A percentile compares a stretch with the other conserved stretches of the same genome.
These are phyloP conservation scores for Fonsecaea erecta DNA, from an alignment of 2,329 filamentous ascomycete genomes.

Conservation along the genomic window DNA sequence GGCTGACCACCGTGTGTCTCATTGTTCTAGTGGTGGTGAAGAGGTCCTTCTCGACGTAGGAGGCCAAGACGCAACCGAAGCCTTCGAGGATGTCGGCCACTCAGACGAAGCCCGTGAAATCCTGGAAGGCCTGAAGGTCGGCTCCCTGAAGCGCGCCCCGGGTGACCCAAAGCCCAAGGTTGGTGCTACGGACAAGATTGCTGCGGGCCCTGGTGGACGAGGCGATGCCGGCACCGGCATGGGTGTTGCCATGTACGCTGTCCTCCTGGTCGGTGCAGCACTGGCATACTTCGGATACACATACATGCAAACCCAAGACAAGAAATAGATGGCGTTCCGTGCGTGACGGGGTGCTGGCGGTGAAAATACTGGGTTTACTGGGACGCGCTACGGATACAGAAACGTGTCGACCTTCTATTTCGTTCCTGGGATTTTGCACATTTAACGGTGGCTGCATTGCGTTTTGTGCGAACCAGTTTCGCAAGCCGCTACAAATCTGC, in stretches of 20 bases:
- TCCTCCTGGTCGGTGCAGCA: slow-evolving; percentile 77
- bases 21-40: slow-evolving; percentile 78
- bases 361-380: background rate
- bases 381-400: background rate
- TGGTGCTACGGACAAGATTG: slow-evolving; percentile 55
- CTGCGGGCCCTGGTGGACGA: slow-evolving; percentile 43
- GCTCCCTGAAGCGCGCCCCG: slow-evolving; percentile 79
- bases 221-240: slow-evolving; percentile 59
- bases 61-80: slow-evolving; percentile 95
- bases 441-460: background rate
- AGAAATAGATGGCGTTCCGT: slow-evolving; percentile 36
- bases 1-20: background rate
- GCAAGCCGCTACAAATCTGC: background rate
- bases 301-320: slow-evolving; percentile 70
- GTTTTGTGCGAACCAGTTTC: background rate
- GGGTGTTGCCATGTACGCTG: slow-evolving; percentile 79
- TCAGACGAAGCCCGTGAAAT: slow-evolving; percentile 97
- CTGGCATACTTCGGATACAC: slow-evolving; percentile 82
- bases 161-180: slow-evolving; percentile 78
- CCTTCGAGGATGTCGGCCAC: slow-evolving; percentile 99
- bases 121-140: slow-evolving; percentile 75
- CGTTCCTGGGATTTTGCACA: slow-evolving; percentile 1
- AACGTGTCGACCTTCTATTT: slow-evolving; percentile 1
- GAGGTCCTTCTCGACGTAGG: slow-evolving; percentile 96
- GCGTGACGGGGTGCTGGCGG: background rate